Conservation (phyloP, 306 rosid species). For the Hippophae tibetana region DNA sequence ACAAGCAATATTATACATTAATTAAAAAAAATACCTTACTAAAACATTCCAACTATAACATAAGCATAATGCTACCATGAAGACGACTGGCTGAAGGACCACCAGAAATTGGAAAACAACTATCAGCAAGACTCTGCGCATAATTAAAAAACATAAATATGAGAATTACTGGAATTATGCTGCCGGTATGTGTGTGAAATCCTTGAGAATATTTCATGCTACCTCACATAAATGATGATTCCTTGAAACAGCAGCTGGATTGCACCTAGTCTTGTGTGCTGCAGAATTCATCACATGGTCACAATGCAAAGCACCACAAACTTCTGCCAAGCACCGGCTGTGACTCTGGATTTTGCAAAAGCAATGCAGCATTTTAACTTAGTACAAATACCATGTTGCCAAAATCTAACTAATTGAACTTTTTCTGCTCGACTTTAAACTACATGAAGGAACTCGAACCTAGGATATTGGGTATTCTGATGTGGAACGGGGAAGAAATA, state of each 20-base stretch:
- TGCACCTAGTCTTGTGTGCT: slow-evolving; percentile 55
- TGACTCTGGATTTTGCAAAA: slow-evolving; percentile 49
- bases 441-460: background rate
- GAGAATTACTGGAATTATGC: slow-evolving; percentile 2
- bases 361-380: slow-evolving; percentile 6
- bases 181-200: slow-evolving; percentile 14
- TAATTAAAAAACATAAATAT: slow-evolving; percentile 16
- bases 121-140: slow-evolving; percentile 50
- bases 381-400: background rate
- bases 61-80: slow-evolving; percentile 41
- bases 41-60: slow-evolving; percentile 14
- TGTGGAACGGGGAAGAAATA: no score
- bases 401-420: background rate
- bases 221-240: slow-evolving; percentile 85
- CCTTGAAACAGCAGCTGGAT: slow-evolving; percentile 63
- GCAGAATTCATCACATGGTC: slow-evolving; percentile 37
- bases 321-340: slow-evolving; percentile 62
- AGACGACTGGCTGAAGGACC: slow-evolving; percentile 61
- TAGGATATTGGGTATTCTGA: background rate
- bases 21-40: background rate
- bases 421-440: background rate
- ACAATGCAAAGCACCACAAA: slow-evolving; percentile 75
- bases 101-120: slow-evolving; percentile 54
- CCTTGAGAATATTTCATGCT: background rate
- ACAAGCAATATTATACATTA: slow-evolving; percentile 10